Evolutionary conservation across 805 yeast genomes (phyloP).

Genomic region (Pichia thaimueangensis): DNA sequence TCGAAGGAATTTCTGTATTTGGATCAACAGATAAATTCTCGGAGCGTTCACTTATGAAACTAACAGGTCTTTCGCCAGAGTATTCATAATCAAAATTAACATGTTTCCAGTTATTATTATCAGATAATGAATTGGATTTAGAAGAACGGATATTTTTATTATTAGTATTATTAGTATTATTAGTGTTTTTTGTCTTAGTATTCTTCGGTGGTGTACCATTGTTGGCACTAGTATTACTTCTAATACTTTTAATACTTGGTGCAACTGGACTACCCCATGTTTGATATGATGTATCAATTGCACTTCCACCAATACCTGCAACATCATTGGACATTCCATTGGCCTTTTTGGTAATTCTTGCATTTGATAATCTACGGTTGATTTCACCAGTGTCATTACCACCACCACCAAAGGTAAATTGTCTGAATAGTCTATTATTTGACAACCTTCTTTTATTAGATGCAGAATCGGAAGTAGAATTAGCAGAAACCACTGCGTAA

Average conservation of each 20-base stretch:
- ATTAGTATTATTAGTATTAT: neutral
- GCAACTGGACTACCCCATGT: too few species aligned
- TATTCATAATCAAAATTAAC: slow-evolving; percentile 16
- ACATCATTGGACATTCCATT: slow-evolving; percentile 38
- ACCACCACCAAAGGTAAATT: slow-evolving; percentile 28
- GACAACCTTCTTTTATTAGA: neutral
- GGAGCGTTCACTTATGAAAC: slow-evolving; percentile 13
- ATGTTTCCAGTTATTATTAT: slow-evolving; percentile 14
- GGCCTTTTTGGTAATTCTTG: slow-evolving; percentile 36
- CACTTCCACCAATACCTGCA: slow-evolving; percentile 34
- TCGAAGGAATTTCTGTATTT: too few species aligned
- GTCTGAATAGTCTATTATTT: slow-evolving; percentile 20
- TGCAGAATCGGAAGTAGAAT: neutral
- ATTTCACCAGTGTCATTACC: slow-evolving; percentile 28
- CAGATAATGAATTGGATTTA: neutral
- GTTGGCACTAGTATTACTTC: neutral
- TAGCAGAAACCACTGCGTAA: neutral
- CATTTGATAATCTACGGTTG: slow-evolving; percentile 28
- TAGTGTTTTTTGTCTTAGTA: too few species aligned
- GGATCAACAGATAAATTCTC: neutral
- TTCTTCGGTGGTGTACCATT: too few species aligned
- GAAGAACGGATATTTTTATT: neutral
- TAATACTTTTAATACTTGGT: slow-evolving; percentile 1
- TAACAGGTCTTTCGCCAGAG: slow-evolving; percentile 16
- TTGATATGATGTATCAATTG: slow-evolving; percentile 11